These are phyloP conservation scores for Luvunga scandens DNA, from an alignment of 345 rosid species.

Conservation along the genomic window DNA sequence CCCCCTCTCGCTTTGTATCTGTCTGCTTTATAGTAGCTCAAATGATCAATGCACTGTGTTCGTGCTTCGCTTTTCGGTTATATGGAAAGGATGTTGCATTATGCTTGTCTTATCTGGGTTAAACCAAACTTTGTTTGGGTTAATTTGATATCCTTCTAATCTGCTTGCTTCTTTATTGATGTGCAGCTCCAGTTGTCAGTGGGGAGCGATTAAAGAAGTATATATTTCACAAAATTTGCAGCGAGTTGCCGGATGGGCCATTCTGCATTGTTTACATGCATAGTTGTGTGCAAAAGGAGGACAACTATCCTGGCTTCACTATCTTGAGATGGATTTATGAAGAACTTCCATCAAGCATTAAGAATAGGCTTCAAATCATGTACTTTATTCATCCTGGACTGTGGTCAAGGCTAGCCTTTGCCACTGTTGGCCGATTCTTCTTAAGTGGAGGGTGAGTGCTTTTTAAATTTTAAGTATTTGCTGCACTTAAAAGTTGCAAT, in stretches of 20 bases:
- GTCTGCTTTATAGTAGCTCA: background rate
- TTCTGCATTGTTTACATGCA: conserved; percentile 84
- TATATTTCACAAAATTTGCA: conserved; percentile 66
- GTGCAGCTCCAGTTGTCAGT: conserved; percentile 76
- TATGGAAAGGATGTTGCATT: background rate
- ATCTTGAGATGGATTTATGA: conserved; percentile 95
- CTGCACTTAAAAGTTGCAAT: background rate
- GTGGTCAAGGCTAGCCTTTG: conserved; percentile 76
- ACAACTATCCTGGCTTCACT: conserved; percentile 76
- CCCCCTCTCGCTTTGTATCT: background rate
- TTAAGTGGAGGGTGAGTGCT: conserved; percentile 79
- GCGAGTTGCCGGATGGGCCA: conserved; percentile 76
- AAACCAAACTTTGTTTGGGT: background rate
- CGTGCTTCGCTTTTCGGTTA: background rate
- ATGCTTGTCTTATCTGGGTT: background rate
- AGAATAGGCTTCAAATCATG: conserved; percentile 74
- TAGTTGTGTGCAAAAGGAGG: conserved; percentile 79
- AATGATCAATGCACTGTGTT: background rate
- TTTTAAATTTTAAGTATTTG: background rate
- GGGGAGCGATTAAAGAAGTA: conserved; percentile 83
- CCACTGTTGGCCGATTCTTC: conserved; percentile 90
- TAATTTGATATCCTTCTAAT: background rate
- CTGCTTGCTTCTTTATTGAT: conserved; percentile 5
- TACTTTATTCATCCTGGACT: conserved; percentile 92
- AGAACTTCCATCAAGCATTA: conserved; percentile 65